Base-by-base conservation (phyloP, 805 yeast genomes). In the Ogataea saltuana region DNA sequence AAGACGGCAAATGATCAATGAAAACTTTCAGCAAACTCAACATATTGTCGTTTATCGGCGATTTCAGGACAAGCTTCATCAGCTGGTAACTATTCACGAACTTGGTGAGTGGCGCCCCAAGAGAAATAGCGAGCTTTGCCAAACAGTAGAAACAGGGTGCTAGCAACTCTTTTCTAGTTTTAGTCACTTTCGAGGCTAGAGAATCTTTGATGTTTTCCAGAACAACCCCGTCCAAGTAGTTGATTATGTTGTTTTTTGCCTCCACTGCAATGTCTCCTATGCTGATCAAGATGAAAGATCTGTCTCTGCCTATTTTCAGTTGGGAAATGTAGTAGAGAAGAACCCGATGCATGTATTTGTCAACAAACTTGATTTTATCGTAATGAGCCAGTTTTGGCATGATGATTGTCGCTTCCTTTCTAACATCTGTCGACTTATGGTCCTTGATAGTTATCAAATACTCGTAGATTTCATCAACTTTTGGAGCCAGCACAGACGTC, bases 91-190 rank as follows among this genome's bases (percentile, higher is more conserved):
- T 76, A 50, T 88, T 90, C 42, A 93, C 68, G 60, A 88, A 89
- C 58, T 91, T 93, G 0, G 97, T 87, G 43, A 91, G 70, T 0
- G 96, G 95, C 10, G 96, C 95, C 0, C 97, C 97, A 12, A 91
- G 88, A 0, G 98, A 91, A 19, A 76, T 75, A 0, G 97, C 90
- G 27, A 93, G 67, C 64, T 88, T 85, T 0, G 95, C 88, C 33
- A 91, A 74, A 60, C 98, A 93, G 54, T 85, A 87, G 56, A 90
- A 91, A 16, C 91, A 78, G 1, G 96, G 89, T 0, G 87, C 84
- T 51, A 88, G 95, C 33, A 85, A 80, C 37, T 85, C 89, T 57
- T 80, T 83, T 45, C 90, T 74, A 2, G 72, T 63, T 49, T 80
- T 78, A 23, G 78, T 72, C n/a, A 71, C 67, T 55, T 78, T 81